A percentile compares a stretch with the other conserved stretches of the same genome.
Conservation (phyloP, 495 filamentous ascomycete species). For the Annulohypoxylon bovei region DNA sequence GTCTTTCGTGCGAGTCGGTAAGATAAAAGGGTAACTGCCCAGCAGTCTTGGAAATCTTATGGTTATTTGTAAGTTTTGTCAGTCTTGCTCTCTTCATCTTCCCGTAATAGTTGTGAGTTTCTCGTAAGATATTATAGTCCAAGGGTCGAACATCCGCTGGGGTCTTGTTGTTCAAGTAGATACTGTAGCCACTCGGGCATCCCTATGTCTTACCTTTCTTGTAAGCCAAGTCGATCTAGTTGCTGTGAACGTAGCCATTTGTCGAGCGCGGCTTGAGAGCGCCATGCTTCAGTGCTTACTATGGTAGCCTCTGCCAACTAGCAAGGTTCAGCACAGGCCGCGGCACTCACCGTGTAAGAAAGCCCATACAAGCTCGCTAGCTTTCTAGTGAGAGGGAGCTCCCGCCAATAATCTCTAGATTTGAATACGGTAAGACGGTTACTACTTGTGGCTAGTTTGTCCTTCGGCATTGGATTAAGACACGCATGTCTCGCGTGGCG, state of each 20-base stretch:
- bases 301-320: neutral
- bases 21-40: constrained; percentile 31
- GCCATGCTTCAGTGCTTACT: constrained; percentile 6
- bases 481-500: constrained; percentile 41
- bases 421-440: constrained; percentile 12
- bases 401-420: neutral
- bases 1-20: constrained; percentile 11
- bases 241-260: constrained; percentile 2
- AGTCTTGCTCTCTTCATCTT: neutral
- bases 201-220: constrained; percentile 2
- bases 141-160: neutral
- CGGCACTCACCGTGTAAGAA: neutral
- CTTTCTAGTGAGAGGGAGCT: neutral
- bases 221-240: neutral
- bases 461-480: constrained; percentile 35
- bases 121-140: neutral
- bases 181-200: neutral
- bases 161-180: neutral
- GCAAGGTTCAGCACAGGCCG: neutral
- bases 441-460: constrained; percentile 23
- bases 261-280: neutral
- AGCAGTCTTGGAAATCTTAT: neutral
- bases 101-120: neutral
- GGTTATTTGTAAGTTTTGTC: neutral
- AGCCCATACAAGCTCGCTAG: neutral